A percentile compares a stretch with the other conserved stretches of the same genome.
Conservation (phyloP, 169 alveolate species). For the Condylostoma magnum region DNA sequence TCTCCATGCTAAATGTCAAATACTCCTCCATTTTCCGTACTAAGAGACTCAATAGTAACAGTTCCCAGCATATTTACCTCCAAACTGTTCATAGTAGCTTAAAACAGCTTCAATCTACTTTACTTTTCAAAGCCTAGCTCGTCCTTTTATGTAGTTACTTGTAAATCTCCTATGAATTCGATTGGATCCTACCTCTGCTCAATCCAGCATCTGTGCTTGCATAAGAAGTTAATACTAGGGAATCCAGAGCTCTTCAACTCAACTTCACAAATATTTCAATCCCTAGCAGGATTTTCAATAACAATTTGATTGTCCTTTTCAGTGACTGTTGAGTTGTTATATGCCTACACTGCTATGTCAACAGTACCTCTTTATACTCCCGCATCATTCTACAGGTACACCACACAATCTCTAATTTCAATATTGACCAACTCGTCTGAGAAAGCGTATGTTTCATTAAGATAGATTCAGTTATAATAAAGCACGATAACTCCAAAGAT, state of each 20-base stretch:
- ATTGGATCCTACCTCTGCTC: background rate
- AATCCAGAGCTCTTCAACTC: background rate
- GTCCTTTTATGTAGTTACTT: background rate
- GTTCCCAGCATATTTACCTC: background rate
- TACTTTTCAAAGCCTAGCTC: background rate
- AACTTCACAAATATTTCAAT: background rate
- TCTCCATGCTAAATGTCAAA: background rate
- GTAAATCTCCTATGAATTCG: background rate
- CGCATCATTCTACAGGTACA: background rate
- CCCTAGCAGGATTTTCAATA: background rate
- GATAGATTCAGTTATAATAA: no score
- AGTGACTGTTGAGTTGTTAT: no score
- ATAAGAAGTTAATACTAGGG: background rate
- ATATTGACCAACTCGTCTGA: background rate
- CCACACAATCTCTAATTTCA: background rate
- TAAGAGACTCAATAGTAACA: slow-evolving; percentile 2
- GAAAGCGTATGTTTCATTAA: no score
- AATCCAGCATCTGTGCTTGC: slow-evolving; percentile 17
- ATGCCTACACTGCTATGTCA: background rate
- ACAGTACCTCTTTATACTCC: background rate
- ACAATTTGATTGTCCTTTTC: background rate
- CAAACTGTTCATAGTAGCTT: no score
- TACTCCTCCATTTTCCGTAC: background rate
- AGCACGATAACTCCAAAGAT: no score
- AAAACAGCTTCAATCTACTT: background rate